These are phyloP conservation scores for Scalesia atractyloides DNA, from an alignment of 129 eudicot species.

Conservation along the genomic window DNA sequence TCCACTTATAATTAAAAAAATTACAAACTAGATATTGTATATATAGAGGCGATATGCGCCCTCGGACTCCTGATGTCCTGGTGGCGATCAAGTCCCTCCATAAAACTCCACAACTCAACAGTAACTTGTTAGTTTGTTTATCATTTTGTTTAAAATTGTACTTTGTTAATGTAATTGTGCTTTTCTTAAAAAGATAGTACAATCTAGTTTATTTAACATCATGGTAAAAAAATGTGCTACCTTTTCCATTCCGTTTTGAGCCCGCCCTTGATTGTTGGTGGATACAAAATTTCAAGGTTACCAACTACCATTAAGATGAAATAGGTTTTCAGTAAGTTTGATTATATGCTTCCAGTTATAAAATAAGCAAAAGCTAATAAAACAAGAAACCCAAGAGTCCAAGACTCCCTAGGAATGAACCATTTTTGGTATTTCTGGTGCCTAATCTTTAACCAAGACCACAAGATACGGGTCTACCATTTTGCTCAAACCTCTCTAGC, in stretches of 20 bases:
- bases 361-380: not conserved
- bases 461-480: not conserved
- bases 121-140: not conserved
- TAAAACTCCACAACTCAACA: not conserved
- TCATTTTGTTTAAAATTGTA: not conserved
- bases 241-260: not conserved
- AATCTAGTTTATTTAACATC: not conserved
- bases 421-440: not conserved
- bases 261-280: not conserved
- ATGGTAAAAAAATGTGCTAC: no score
- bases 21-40: not conserved
- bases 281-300: not conserved
- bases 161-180: not conserved
- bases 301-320: not conserved
- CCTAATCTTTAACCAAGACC: constrained; percentile 8
- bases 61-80: not conserved
- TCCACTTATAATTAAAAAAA: not conserved
- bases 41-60: not conserved
- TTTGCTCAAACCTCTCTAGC: not conserved
- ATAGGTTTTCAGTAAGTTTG: not conserved
- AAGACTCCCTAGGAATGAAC: not conserved
- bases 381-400: not conserved
- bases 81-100: not conserved
- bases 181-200: no score
- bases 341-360: not conserved